phyloP scores from a whole-genome alignment of 1,284 basidiomycete species.

The Boletellus deceptivus region DNA sequence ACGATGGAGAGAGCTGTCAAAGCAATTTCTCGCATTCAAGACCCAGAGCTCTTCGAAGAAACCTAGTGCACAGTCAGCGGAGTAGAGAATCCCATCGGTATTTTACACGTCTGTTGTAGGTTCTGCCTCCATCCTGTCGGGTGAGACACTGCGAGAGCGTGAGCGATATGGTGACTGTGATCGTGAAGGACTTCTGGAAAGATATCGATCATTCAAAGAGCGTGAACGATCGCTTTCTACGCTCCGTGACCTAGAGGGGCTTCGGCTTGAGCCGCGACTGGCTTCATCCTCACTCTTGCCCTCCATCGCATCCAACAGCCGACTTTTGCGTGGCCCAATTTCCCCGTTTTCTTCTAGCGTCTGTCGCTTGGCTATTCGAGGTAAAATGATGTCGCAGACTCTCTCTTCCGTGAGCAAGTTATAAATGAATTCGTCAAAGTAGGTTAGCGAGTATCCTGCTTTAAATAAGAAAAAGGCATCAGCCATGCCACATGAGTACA shows the following conservation, averaged over 20 bases:
- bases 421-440: conserved; percentile 93
- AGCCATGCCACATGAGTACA: neutral
- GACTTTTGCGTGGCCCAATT: conserved; percentile 77
- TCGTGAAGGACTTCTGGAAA: conserved; percentile 59
- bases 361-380: conserved; percentile 82
- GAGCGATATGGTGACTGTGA: conserved; percentile 47
- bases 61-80: conserved; percentile 27
- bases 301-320: conserved; percentile 80
- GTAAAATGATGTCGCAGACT: conserved; percentile 95
- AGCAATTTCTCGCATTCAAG: conserved; percentile 59
- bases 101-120: conserved; percentile 14
- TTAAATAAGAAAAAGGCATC: conserved; percentile 1
- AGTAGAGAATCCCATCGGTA: conserved; percentile 17
- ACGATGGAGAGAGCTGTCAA: conserved; percentile 64
- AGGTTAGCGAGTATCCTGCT: conserved; percentile 83
- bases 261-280: conserved; percentile 33
- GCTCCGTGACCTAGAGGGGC: conserved; percentile 31
- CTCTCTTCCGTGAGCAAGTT: conserved; percentile 84
- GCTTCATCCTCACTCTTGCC: conserved; percentile 57
- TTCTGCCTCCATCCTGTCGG: conserved; percentile 49
- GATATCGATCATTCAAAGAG: conserved; percentile 51
- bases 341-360: conserved; percentile 92
- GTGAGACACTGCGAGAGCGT: conserved; percentile 59
- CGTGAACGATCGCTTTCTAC: conserved; percentile 34
- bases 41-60: conserved; percentile 53